Conservation (phyloP, 352 stramenopile genomes). For the Halophytophthora polymorphica region DNA sequence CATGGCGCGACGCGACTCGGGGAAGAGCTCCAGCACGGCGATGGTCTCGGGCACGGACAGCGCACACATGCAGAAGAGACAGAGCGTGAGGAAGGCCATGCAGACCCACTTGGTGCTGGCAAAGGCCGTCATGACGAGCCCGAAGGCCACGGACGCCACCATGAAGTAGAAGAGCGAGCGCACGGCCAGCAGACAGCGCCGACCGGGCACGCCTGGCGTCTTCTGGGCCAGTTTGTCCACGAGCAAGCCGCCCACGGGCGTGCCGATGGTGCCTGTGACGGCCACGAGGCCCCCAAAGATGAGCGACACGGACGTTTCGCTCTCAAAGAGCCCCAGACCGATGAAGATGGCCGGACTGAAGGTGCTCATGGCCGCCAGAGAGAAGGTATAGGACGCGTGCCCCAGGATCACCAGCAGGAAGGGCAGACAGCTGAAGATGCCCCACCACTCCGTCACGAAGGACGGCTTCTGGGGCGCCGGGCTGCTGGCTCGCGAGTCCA, state of each 20-base stretch:
- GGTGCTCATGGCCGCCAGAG: slow-evolving; percentile 77
- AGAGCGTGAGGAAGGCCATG: slow-evolving; percentile 63
- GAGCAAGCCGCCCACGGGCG: slow-evolving; percentile 81
- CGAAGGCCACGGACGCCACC: slow-evolving; percentile 45
- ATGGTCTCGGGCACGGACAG: slow-evolving; percentile 80
- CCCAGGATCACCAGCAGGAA: slow-evolving; percentile 84
- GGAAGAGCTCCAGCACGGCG: slow-evolving; percentile 88
- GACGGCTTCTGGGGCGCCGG: slow-evolving; percentile 17
- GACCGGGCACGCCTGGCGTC: slow-evolving; percentile 23
- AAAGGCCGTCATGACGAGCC: slow-evolving; percentile 60
- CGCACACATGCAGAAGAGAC: slow-evolving; percentile 75
- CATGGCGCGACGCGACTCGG: slow-evolving; percentile 83
- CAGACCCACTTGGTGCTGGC: slow-evolving; percentile 51
- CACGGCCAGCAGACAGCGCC: slow-evolving; percentile 54
- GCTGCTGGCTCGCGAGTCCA: slow-evolving; percentile 23
- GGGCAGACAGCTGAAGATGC: slow-evolving; percentile 59
- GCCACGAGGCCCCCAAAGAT: slow-evolving; percentile 86
- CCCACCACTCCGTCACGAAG: slow-evolving; percentile 60
- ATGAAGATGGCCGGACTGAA: slow-evolving; percentile 90
- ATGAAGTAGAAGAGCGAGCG: slow-evolving; percentile 74
- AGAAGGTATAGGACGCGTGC: slow-evolving; percentile 87
- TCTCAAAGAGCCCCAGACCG: slow-evolving; percentile 83
- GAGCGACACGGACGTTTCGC: slow-evolving; percentile 78
- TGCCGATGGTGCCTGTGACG: slow-evolving; percentile 85
- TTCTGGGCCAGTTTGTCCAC: slow-evolving; percentile 51